Base-by-base conservation (phyloP, 2,329 filamentous ascomycete species). In the Penicillium crustosum region DNA sequence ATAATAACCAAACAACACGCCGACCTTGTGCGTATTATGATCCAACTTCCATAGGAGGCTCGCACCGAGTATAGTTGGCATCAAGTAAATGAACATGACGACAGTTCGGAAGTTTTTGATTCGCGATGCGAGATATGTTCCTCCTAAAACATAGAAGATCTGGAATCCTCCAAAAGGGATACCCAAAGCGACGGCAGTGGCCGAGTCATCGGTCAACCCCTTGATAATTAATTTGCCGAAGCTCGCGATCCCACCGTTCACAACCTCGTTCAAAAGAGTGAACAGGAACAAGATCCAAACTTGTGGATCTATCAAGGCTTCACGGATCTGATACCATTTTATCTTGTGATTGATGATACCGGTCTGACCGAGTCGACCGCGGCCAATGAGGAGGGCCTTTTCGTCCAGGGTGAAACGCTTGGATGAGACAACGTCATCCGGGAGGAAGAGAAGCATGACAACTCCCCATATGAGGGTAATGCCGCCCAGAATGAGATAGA, bases 131-230 rank as follows among this genome's bases (percentile, higher is more conserved):
- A 83, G 66, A 50, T 73, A 85, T 1, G 82, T 79, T 2, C 82
- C 83, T 0, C 77, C 75, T 10, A 85, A 75, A 36, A 86, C 79
- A 43, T 61, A 70, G n/a, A 83, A 67, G 3, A 83, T 75, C 54
- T 83, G 81, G 62, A 82, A 83, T 1, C 75, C 79, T 6, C 83
- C 83, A 43, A 80, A 77, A 0, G 83, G 83, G 33, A 86, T 85
- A 0, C 82, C 83, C 4, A 82, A 75, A 0, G 79, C 79, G 0
- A 81, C 82, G 0, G 83, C 83, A 8, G 74, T 64, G 0, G 83
- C 71, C 0, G 79, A 62, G 48, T 78, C 73, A 1, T 79, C 77
- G 55, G 83, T 83, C 17, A 72, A 55, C 12, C 69, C 69, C 50
- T 70, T 70, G 66, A 84, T 77, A 53, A 85, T 84, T 23, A 83